phyloP scores from a whole-genome alignment of 2,329 filamentous ascomycete genomes.

The Alternaria atra region DNA sequence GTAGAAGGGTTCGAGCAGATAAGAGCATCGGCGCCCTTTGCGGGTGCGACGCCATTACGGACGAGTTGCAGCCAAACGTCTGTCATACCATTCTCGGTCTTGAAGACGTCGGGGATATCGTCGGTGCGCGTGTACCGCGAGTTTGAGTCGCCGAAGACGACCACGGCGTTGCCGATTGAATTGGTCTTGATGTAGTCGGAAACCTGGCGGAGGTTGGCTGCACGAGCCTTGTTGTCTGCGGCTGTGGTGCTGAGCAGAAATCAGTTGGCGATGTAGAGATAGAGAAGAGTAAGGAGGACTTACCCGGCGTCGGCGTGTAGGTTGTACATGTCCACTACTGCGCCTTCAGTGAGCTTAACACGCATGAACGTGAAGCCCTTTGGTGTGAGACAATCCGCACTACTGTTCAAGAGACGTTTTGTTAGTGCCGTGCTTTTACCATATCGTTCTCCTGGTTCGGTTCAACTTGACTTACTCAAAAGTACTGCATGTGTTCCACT shows the following conservation, averaged over 20 bases:
- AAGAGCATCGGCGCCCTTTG: constrained; percentile 36
- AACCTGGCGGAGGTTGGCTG: constrained; percentile 68
- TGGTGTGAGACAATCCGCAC: constrained; percentile 70
- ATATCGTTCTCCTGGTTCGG: not conserved
- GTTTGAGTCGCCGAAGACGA: constrained; percentile 73
- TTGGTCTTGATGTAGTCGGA: constrained; percentile 64
- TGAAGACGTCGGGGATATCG: constrained; percentile 63
- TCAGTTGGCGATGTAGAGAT: not conserved
- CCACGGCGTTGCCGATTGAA: constrained; percentile 68
- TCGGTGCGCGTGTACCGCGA: constrained; percentile 67
- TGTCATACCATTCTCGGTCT: constrained; percentile 61
- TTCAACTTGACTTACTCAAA: constrained; percentile 40
- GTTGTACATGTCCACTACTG: constrained; percentile 72
- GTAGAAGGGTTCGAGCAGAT: constrained; percentile 67
- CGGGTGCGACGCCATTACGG: constrained; percentile 29
- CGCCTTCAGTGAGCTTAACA: constrained; percentile 59
- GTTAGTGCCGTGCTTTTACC: not conserved
- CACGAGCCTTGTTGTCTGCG: constrained; percentile 65
- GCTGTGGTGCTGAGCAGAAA: constrained; percentile 51
- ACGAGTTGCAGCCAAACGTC: constrained; percentile 70
- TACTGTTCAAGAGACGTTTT: constrained; percentile 44
- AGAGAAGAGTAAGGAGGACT: not conserved
- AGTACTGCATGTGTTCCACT: constrained; percentile 67
- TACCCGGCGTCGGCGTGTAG: constrained; percentile 71
- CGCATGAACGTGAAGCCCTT: constrained; percentile 77